These are phyloP conservation scores for Ceratocystis destructans DNA, from an alignment of 2,329 filamentous ascomycete species.

Conservation along the genomic window DNA sequence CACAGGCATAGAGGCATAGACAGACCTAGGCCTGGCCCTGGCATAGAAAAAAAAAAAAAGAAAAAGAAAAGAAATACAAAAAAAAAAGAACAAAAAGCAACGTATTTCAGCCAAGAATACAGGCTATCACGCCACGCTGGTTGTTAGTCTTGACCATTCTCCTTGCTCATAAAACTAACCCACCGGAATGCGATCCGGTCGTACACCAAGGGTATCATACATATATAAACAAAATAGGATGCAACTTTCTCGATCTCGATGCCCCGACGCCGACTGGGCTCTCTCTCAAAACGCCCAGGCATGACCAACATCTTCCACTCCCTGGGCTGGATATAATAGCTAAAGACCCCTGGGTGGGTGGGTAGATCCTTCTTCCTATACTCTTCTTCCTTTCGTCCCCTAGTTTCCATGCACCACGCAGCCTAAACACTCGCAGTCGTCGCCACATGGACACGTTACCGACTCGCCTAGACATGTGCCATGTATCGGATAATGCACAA, in stretches of 20 bases:
- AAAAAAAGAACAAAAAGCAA: neutral
- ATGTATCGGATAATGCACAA: slow-evolving; percentile 40
- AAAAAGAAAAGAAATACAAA: neutral
- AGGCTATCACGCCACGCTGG: neutral
- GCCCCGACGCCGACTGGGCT: no score
- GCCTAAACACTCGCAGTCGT: slow-evolving; percentile 45
- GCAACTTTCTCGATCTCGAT: neutral
- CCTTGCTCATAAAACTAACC: neutral
- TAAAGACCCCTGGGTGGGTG: no score
- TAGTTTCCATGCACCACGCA: slow-evolving; percentile 36
- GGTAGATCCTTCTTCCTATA: no score
- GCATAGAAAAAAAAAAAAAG: neutral
- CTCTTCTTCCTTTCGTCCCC: neutral
- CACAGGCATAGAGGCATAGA: no score
- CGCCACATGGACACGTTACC: slow-evolving; percentile 42
- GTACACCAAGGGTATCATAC: slow-evolving; percentile 3
- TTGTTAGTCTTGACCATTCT: neutral
- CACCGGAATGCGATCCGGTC: neutral
- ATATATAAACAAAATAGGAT: slow-evolving; percentile 1
- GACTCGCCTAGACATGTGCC: slow-evolving; percentile 36
- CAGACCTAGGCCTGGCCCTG: neutral
- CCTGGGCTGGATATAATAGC: no score
- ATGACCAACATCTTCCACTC: no score
- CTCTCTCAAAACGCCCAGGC: no score
- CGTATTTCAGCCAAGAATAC: neutral